phyloP scores from a whole-genome alignment of 2,329 filamentous ascomycete species.

The Xylariaceae sp. region DNA sequence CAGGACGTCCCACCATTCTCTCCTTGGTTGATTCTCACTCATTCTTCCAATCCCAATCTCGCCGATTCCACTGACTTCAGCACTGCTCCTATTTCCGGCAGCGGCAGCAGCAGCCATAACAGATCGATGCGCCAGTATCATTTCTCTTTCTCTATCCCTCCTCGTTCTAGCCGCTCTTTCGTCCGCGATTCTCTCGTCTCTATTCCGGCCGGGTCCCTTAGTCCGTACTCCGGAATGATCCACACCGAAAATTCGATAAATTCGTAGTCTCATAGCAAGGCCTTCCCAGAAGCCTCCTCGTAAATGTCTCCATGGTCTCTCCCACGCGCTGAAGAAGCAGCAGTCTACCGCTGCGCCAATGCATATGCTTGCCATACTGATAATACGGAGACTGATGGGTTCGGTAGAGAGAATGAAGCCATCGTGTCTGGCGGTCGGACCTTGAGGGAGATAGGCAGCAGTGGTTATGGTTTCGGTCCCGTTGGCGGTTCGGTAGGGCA shows the following conservation, averaged over 20 bases:
- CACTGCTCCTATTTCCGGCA: conserved; percentile 32
- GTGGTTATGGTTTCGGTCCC: not conserved
- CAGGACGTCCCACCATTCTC: conserved; percentile 39
- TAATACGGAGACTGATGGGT: conserved; percentile 51
- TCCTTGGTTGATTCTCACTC: conserved; percentile 11
- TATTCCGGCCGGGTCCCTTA: conserved; percentile 9
- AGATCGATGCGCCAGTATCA: conserved; percentile 41
- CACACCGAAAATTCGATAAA: conserved; percentile 32
- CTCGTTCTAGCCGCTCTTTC: conserved; percentile 35
- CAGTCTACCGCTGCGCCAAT: conserved; percentile 65
- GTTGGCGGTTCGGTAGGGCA: not conserved
- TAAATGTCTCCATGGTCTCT: conserved; percentile 65
- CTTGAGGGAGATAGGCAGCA: not conserved
- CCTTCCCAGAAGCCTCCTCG: conserved; percentile 32
- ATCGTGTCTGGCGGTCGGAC: not conserved
- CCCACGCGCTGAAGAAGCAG: conserved; percentile 61
- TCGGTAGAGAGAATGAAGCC: conserved; percentile 26
- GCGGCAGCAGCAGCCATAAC: not conserved
- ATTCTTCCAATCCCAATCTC: conserved; percentile 15
- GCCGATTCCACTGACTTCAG: conserved; percentile 23
- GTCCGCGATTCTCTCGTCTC: conserved; percentile 38
- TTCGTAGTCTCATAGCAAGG: conserved; percentile 25
- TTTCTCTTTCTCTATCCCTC: conserved; percentile 43
- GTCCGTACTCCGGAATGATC: conserved; percentile 26
- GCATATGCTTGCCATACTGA: conserved; percentile 54